Conservation (phyloP, 108 stramenopile genomes). For the Phaeodactylum tricornutum region DNA sequence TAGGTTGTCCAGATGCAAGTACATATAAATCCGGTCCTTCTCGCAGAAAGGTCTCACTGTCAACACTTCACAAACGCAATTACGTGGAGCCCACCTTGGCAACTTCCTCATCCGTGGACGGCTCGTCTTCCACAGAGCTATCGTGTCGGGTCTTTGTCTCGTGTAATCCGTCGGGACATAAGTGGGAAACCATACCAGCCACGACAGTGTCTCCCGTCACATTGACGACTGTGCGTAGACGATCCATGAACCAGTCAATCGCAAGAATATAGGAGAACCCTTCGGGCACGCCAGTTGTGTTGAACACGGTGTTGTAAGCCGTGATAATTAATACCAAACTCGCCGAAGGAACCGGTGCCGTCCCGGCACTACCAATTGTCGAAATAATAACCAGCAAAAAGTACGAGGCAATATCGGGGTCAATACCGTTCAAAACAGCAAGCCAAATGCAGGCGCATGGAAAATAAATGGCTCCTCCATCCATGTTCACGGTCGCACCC, state of each 20-base stretch:
- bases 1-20: too few relatives aligned
- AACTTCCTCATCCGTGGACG: too few relatives aligned
- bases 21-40: too few relatives aligned
- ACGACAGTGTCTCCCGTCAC: too few relatives aligned
- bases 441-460: conserved; percentile 14
- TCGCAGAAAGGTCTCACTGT: too few relatives aligned
- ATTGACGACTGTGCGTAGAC: not conserved
- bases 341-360: conserved; percentile 9
- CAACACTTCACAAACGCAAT: too few relatives aligned
- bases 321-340: conserved; percentile 8
- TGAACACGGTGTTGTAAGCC: conserved; percentile 11
- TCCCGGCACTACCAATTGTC: conserved; percentile 3
- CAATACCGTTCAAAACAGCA: conserved; percentile 18
- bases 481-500: conserved; percentile 26
- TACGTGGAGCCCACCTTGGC: too few relatives aligned
- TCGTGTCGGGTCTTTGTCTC: too few relatives aligned
- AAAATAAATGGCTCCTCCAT: conserved; percentile 16
- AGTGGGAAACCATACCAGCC: too few relatives aligned
- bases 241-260: conserved; percentile 17
- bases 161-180: too few relatives aligned
- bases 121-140: too few relatives aligned
- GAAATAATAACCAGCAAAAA: conserved; percentile 7
- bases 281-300: conserved; percentile 5
- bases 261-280: conserved; percentile 10
- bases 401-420: conserved; percentile 8